A percentile compares a stretch with the other conserved stretches of the same genome.
Evolutionary conservation across 2,329 filamentous ascomycete genomes (phyloP).

Genomic region (Fusarium praegraminearum): DNA sequence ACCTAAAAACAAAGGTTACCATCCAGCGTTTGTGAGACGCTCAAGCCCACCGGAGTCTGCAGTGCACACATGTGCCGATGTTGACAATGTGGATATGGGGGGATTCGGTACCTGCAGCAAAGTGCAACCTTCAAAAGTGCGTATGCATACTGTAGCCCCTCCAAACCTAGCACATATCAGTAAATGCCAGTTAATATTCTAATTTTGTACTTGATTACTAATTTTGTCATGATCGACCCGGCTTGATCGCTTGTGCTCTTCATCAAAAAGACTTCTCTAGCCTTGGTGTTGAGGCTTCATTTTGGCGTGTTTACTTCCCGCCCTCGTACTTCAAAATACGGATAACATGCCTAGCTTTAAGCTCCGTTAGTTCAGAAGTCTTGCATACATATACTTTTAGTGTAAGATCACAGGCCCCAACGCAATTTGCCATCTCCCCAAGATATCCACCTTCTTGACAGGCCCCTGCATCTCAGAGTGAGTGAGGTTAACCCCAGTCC

Average conservation of each 20-base stretch:
- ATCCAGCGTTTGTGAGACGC: constrained; percentile 25
- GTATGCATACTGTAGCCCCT: constrained; percentile 18
- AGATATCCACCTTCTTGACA: constrained; percentile 38
- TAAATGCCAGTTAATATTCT: neutral
- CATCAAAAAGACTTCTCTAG: neutral
- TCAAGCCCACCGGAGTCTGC: constrained; percentile 21
- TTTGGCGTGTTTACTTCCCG: neutral
- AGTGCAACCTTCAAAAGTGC: constrained; percentile 34
- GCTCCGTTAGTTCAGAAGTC: neutral
- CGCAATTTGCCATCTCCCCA: constrained; percentile 46
- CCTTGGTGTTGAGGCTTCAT: neutral
- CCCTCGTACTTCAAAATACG: neutral
- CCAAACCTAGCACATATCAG: constrained; percentile 11
- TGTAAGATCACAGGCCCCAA: constrained; percentile 21
- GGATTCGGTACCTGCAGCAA: constrained; percentile 44
- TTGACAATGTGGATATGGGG: constrained; percentile 9
- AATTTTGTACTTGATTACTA: neutral
- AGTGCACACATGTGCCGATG: constrained; percentile 6
- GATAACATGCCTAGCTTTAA: constrained; percentile 3
- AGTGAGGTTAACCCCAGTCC: constrained; percentile 25
- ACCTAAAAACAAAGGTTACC: constrained; percentile 32
- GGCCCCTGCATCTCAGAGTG: constrained; percentile 33
- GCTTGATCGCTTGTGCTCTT: neutral
- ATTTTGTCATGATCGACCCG: neutral
- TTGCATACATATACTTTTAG: constrained; percentile 1